Evolutionary conservation across 2,329 filamentous ascomycete genomes (phyloP).

Genomic region (Colletotrichum lentis): DNA sequence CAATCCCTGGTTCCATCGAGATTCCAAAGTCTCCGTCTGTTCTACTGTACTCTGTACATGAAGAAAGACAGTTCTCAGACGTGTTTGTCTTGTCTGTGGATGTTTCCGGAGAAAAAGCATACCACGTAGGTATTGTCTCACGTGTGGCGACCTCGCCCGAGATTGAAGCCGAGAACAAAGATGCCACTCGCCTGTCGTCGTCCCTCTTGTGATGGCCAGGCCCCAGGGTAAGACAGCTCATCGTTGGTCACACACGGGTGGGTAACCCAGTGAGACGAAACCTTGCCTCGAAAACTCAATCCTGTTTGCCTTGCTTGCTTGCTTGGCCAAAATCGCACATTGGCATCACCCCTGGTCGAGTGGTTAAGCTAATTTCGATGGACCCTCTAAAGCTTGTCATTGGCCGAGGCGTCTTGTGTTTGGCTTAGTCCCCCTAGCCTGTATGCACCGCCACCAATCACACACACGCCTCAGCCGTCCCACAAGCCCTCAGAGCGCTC

Average conservation of each 20-base stretch:
- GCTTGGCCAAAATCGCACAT: constrained; percentile 8
- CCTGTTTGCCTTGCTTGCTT: neutral
- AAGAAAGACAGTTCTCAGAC: constrained; percentile 3
- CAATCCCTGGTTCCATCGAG: constrained; percentile 1
- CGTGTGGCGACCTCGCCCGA: constrained; percentile 2
- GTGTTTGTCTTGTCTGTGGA: constrained; percentile 8
- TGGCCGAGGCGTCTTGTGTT: constrained; percentile 25
- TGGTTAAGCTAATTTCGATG: constrained; percentile 35
- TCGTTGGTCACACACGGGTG: neutral
- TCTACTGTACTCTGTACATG: neutral
- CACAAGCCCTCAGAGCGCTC: constrained; percentile 1
- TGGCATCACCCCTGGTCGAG: constrained; percentile 22
- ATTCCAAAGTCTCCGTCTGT: neutral
- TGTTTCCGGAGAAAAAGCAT: constrained; percentile 9
- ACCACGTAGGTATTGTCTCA: constrained; percentile 15
- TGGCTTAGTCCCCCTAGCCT: neutral
- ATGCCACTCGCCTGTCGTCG: neutral
- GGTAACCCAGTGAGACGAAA: neutral
- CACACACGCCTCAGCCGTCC: neutral
- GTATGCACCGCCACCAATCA: constrained; percentile 20
- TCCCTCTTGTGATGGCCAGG: neutral
- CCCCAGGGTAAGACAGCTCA: neutral
- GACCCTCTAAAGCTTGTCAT: constrained; percentile 35
- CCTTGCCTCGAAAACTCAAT: constrained; percentile 21
- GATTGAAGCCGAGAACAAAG: neutral